Percentiles rank a stretch among this genome's conserved stretches.
Evolutionary conservation across 345 rosid genomes (phyloP).

Genomic region (Salix koriyanagi): DNA sequence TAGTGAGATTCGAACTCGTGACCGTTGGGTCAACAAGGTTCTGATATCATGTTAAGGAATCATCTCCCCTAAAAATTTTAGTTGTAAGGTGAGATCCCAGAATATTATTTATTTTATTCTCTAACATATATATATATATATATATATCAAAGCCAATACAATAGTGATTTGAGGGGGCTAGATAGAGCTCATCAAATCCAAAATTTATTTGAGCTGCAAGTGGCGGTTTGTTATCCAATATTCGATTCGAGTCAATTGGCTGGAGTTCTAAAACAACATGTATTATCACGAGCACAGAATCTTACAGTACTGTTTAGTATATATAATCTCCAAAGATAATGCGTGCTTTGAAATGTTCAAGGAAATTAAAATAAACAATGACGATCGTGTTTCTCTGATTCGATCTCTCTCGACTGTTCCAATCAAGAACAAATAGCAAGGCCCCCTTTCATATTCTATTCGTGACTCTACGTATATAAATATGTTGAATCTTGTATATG

Average conservation of each 20-base stretch:
- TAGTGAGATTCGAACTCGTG: too few relatives aligned
- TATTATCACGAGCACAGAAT: not conserved
- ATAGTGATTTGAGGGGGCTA: not conserved
- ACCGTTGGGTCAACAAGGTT: too few relatives aligned
- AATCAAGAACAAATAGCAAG: not conserved
- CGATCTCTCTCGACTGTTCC: not conserved
- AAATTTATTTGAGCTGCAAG: not conserved
- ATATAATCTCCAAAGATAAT: not conserved
- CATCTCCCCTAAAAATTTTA: accelerated
- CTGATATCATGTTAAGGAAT: too few relatives aligned
- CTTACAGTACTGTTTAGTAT: not conserved
- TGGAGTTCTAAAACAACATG: not conserved
- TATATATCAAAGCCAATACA: not conserved
- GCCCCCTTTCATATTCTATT: not conserved
- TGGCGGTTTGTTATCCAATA: not conserved
- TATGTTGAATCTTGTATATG: not conserved
- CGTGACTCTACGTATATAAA: not conserved
- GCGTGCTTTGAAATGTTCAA: not conserved
- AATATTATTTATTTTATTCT: too few relatives aligned
- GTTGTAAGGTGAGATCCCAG: too few relatives aligned
- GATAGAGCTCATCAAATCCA: not conserved
- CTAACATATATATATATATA: not conserved
- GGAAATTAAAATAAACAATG: not conserved
- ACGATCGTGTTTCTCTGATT: not conserved
- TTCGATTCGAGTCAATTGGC: not conserved